Conservation (phyloP, 2,329 filamentous ascomycete genomes). For the Niveomyces coronatus region DNA sequence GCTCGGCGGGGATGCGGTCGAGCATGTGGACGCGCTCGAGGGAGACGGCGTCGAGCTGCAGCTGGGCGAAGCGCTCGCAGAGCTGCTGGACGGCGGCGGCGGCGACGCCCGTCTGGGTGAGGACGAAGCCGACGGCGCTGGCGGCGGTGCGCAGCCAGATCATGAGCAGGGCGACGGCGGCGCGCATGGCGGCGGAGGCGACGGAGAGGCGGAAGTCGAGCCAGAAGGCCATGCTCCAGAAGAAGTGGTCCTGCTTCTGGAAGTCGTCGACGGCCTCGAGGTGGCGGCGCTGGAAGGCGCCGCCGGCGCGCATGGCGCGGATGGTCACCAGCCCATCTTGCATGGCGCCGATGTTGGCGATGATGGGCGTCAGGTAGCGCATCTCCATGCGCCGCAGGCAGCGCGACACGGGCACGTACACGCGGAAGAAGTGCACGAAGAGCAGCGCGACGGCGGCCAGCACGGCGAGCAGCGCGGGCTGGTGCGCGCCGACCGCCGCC, state of each 20-base stretch:
- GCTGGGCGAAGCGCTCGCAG: slow-evolving; percentile 69
- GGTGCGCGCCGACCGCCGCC: slow-evolving; percentile 67
- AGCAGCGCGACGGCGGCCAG: slow-evolving; percentile 54
- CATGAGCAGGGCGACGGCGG: slow-evolving; percentile 63
- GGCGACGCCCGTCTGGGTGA: slow-evolving; percentile 41
- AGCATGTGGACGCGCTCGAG: slow-evolving; percentile 81
- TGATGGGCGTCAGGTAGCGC: slow-evolving; percentile 77
- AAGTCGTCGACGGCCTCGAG: slow-evolving; percentile 77
- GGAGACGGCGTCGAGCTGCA: slow-evolving; percentile 88
- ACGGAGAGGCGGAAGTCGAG: slow-evolving; percentile 61
- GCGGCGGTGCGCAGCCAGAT: slow-evolving; percentile 65
- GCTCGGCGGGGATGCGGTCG: slow-evolving; percentile 67
- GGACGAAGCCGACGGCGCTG: slow-evolving; percentile 73
- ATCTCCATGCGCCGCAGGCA: slow-evolving; percentile 77
- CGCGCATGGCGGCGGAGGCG: slow-evolving; percentile 58
- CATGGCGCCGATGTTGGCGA: slow-evolving; percentile 86
- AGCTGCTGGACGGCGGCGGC: slow-evolving; percentile 37
- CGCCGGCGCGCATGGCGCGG: slow-evolving; percentile 68
- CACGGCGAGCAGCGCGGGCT: slow-evolving; percentile 65
- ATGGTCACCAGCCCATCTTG: slow-evolving; percentile 81
- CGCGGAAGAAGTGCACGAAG: slow-evolving; percentile 65
- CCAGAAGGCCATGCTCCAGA: slow-evolving; percentile 84
- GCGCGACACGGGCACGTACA: slow-evolving; percentile 75
- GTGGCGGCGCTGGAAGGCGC: slow-evolving; percentile 69
- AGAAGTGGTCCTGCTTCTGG: slow-evolving; percentile 93